Evolutionary conservation across 2,329 filamentous ascomycete species (phyloP), one percentile per base, ranked within the genome.

Genomic region (Cladophialophora carrionii): DNA sequence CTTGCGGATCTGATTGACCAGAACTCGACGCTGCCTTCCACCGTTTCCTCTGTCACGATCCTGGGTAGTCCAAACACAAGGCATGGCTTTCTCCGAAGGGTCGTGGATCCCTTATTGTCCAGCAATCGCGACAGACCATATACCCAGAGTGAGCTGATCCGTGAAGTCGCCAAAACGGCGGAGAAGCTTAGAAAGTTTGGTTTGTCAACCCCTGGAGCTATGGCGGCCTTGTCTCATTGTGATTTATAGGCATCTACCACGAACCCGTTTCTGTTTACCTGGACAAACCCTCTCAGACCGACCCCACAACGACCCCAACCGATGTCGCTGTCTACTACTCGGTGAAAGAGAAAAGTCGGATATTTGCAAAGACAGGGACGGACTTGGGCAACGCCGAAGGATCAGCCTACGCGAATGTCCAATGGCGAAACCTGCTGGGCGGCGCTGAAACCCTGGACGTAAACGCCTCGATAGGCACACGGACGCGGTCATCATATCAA

Each of bases 301-400:
- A 91, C 67, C 84, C 90, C 0, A 86, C 87, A 6, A 86, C 88
- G 9, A 87, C 87, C 1, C 87, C 89, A 1, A 92, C 88, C 62
- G 92, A 96, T 75, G 79, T 98, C 71, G 90, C 94, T 70, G 85
- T 97, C 60, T 90, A 89, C 72, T 84, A 97, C 63, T 87, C 87
- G 60, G 90, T 90, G 24, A 84, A 85, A 66, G 94, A 99, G 78
- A 88, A 91, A 70, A 89, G 91, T 34, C 88, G 90, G 46, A 87
- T 98, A 74, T 87, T 92, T 65, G 85, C 98, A 73, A 96, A 96
- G 81, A 96, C 93, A 0, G 95, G 95, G 65, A 98, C 95, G 8
- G 94, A 98, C 75, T 84, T 96, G 53, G 95, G 95, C 68, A 96
- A 96, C 74, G 88, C 91, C 24, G 95, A 99, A 78, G 95, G 94